A percentile compares a stretch with the other conserved stretches of the same genome.
These are phyloP conservation scores for Suillus subluteus DNA, from an alignment of 768 basidiomycete genomes.

Conservation along the genomic window DNA sequence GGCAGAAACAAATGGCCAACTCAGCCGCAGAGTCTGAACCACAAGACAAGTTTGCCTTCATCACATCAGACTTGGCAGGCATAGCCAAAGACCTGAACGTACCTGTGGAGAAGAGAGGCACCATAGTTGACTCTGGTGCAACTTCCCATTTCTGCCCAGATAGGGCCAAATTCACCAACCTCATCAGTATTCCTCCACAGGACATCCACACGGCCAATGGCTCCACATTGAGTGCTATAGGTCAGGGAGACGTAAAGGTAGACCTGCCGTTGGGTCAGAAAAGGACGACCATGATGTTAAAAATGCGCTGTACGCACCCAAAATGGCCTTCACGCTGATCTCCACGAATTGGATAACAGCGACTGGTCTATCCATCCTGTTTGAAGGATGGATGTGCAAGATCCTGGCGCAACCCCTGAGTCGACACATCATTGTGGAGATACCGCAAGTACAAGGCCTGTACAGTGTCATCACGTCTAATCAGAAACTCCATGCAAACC, in stretches of 20 bases:
- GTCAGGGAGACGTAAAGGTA: neutral
- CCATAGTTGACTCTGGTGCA: neutral
- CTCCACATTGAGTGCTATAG: neutral
- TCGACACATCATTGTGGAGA: too few species aligned
- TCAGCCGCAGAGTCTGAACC: too few species aligned
- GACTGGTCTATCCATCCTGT: accelerated
- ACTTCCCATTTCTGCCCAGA: too few species aligned
- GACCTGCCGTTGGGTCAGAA: neutral
- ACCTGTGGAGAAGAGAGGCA: neutral
- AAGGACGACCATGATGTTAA: neutral
- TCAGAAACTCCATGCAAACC: too few species aligned
- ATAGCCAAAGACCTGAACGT: neutral
- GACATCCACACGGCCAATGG: neutral
- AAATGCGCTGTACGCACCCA: neutral
- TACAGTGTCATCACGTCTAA: neutral
- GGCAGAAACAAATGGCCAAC: too few species aligned
- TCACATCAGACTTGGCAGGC: neutral
- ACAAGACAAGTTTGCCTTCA: too few species aligned
- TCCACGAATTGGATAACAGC: too few species aligned
- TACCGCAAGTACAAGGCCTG: neutral
- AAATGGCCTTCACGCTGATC: neutral
- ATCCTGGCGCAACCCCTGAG: too few species aligned
- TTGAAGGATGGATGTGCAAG: too few species aligned
- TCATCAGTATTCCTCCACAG: too few species aligned
- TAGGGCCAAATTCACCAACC: too few species aligned